These are phyloP conservation scores for Haplosporangium sp. DNA, from an alignment of 371 early-diverging fungal species.

Conservation along the genomic window DNA sequence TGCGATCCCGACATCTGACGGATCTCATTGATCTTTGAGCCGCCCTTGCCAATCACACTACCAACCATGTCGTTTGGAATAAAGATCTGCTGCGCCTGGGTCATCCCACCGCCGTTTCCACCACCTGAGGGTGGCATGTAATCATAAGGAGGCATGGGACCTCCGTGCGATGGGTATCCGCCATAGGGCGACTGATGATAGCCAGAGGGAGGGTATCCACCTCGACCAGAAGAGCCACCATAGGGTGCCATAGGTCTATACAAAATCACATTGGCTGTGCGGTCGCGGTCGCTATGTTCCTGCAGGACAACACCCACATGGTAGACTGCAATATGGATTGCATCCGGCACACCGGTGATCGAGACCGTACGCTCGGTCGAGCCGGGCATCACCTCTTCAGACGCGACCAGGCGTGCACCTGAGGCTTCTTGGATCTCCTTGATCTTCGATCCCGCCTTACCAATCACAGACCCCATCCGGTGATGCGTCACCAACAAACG, in stretches of 20 bases:
- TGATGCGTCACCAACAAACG: conserved; percentile 76
- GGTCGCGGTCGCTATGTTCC: conserved; percentile 64
- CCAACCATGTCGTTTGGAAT: conserved; percentile 91
- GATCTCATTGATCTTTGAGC: conserved; percentile 86
- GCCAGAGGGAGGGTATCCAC: conserved; percentile 3
- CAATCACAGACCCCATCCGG: conserved; percentile 91
- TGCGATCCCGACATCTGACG: conserved; percentile 80
- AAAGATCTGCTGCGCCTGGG: conserved; percentile 82
- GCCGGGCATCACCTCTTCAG: conserved; percentile 78
- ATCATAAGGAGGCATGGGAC: conserved; percentile 11
- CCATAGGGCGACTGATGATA: conserved; percentile 8
- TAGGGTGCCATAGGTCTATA: conserved; percentile 66
- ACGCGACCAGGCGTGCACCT: conserved; percentile 83
- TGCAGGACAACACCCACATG: conserved; percentile 73
- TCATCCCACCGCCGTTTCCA: conserved; percentile 16
- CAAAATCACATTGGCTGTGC: conserved; percentile 53
- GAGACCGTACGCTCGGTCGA: conserved; percentile 88
- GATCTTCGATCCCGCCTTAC: conserved; percentile 88
- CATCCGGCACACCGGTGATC: conserved; percentile 82
- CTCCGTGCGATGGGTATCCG: conserved; percentile 12
- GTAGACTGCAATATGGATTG: conserved; percentile 80
- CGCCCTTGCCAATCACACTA: conserved; percentile 88
- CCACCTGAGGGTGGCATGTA: conserved; percentile 13
- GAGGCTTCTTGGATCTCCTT: conserved; percentile 84
- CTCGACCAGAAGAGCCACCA: conserved; percentile 13